Evolutionary conservation across 345 rosid species (phyloP).

Genomic region (Aurinia saxatilis): DNA sequence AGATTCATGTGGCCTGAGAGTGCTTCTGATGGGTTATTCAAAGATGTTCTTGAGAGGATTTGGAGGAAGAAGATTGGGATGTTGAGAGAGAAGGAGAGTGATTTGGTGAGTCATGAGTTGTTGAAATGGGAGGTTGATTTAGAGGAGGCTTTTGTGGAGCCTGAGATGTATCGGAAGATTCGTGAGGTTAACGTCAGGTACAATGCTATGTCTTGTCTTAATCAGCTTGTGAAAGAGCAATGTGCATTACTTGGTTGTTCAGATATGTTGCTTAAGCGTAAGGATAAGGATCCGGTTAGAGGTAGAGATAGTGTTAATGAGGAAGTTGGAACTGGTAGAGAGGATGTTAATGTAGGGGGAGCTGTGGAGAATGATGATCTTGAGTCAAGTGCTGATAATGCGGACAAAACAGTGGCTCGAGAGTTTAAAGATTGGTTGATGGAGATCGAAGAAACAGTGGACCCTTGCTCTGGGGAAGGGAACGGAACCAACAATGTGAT

Average conservation of each 20-base stretch:
- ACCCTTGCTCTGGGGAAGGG: not conserved
- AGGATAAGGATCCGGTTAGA: not conserved
- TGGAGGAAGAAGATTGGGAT: conserved; percentile 36
- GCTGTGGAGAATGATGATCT: not conserved
- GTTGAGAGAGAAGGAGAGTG: conserved; percentile 24
- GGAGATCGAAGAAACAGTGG: not conserved
- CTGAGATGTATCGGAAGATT: conserved; percentile 1
- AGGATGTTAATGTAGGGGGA: not conserved
- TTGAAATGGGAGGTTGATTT: conserved; percentile 16
- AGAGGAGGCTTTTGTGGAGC: not conserved
- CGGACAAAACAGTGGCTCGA: not conserved
- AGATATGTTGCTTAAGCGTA: not conserved
- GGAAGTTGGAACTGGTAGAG: not conserved
- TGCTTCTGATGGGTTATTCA: conserved; percentile 17
- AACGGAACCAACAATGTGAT: not conserved
- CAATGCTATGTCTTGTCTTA: not conserved
- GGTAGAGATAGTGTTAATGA: not conserved
- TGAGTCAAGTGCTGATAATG: not conserved
- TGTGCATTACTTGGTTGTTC: not conserved
- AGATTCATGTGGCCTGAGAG: conserved; percentile 24
- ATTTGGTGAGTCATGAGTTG: conserved; percentile 25
- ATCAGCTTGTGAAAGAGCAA: conserved; percentile 10
- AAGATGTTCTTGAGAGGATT: conserved; percentile 37
- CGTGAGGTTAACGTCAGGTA: conserved; percentile 16
- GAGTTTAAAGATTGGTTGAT: conserved; percentile 8